A percentile compares a stretch with the other conserved stretches of the same genome.
These are phyloP conservation scores for Asterochloris erici DNA, from an alignment of 139 green algal species.

Conservation along the genomic window DNA sequence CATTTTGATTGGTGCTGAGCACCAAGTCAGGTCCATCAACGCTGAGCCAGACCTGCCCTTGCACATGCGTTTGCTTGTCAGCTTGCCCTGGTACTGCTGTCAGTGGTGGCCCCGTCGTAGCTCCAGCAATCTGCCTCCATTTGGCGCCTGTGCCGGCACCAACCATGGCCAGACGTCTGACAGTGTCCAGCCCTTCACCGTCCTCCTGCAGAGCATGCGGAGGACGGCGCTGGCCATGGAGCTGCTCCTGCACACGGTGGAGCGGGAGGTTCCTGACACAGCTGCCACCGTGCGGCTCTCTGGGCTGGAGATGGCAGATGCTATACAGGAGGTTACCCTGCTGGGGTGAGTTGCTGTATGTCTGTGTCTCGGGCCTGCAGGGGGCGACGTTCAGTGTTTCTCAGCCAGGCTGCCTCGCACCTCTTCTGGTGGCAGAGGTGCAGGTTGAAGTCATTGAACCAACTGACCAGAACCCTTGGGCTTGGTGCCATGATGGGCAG, in stretches of 20 bases:
- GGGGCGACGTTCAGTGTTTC: not conserved
- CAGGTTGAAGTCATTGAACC: not conserved
- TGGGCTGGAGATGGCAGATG: conserved; percentile 13
- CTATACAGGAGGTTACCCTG: conserved; percentile 8
- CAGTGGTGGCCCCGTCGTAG: not conserved
- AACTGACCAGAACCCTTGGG: not conserved
- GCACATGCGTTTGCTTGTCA: not conserved
- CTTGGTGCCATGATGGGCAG: not conserved
- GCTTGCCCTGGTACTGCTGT: not conserved
- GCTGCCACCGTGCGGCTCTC: conserved; percentile 10
- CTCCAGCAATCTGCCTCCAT: not conserved
- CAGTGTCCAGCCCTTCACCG: not conserved
- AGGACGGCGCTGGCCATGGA: not conserved
- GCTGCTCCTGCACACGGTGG: not conserved
- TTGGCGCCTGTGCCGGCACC: not conserved
- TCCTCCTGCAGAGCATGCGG: not conserved
- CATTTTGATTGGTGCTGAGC: too few relatives aligned
- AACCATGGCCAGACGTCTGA: not conserved
- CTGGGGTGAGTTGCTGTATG: not conserved
- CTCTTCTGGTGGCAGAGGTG: not conserved
- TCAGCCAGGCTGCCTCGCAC: not conserved
- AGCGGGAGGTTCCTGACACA: conserved; percentile 9
- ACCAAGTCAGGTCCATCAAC: too few relatives aligned
- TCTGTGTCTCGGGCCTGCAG: not conserved
- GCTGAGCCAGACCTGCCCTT: not conserved